phyloP scores from a whole-genome alignment of 495 filamentous ascomycete genomes.

The Penicillium lagena region DNA sequence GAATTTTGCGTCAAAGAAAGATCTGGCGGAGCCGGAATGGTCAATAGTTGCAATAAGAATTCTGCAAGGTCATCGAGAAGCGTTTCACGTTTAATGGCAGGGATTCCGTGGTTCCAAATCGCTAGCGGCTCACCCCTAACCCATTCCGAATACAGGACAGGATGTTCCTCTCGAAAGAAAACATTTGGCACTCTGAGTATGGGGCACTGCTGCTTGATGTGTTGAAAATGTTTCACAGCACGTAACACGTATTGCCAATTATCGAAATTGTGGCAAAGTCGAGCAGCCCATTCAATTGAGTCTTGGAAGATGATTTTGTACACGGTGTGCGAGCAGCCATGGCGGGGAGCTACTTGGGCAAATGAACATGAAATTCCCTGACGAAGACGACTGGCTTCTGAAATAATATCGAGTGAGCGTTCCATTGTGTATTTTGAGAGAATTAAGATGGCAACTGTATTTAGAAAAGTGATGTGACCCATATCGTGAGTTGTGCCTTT shows the following conservation, averaged over 20 bases:
- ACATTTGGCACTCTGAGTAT: slow-evolving; percentile 3
- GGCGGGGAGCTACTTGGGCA: slow-evolving; percentile 3
- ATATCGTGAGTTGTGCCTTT: too few species aligned
- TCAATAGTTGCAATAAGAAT: slow-evolving; percentile 10
- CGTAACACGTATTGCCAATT: slow-evolving; percentile 8
- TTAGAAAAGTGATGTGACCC: too few species aligned
- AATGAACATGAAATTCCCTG: slow-evolving; percentile 2
- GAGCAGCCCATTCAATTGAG: slow-evolving; percentile 12
- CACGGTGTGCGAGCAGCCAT: slow-evolving; percentile 7
- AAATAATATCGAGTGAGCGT: not conserved
- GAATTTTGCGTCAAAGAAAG: not conserved
- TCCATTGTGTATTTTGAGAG: too few species aligned
- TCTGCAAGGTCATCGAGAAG: slow-evolving; percentile 8
- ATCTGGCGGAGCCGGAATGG: not conserved
- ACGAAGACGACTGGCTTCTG: slow-evolving; percentile 2
- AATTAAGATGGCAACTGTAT: too few species aligned
- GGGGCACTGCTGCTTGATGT: slow-evolving; percentile 5
- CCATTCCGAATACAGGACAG: slow-evolving; percentile 12
- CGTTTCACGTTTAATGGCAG: slow-evolving; percentile 4
- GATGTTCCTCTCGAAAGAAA: slow-evolving; percentile 4
- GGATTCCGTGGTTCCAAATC: slow-evolving; percentile 7
- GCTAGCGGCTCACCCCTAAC: slow-evolving; percentile 8
- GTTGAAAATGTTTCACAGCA: slow-evolving; percentile 1
- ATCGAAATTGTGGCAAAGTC: not conserved
- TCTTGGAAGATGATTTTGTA: slow-evolving; percentile 13